Conservation (phyloP, 2,329 filamentous ascomycete species). For the Xylaria sp. region DNA sequence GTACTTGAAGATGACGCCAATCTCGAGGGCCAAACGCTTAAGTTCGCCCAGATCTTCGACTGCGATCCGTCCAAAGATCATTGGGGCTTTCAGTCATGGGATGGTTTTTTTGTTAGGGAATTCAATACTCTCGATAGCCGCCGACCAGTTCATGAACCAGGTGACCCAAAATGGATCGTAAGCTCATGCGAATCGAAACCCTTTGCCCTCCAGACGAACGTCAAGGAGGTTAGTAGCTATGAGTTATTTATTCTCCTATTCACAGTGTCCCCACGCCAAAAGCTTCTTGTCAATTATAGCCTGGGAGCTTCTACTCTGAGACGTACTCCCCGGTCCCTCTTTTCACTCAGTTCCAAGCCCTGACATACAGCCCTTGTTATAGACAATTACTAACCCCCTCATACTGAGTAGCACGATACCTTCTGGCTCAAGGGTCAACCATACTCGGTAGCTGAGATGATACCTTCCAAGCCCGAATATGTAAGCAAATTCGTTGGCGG, state of each 20-base stretch:
- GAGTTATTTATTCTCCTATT: too few relatives aligned
- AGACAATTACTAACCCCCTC: too few relatives aligned
- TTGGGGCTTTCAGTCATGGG: conserved; percentile 10
- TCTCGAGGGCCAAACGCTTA: conserved; percentile 3
- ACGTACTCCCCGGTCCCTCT: too few relatives aligned
- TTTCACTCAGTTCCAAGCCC: too few relatives aligned
- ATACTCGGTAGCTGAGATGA: conserved; percentile 21
- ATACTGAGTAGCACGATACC: conserved; percentile 17
- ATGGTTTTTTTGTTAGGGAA: conserved; percentile 9
- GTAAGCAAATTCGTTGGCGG: conserved; percentile 16
- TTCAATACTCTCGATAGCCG: neutral
- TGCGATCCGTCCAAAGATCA: conserved; percentile 3
- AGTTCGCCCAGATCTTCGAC: conserved; percentile 2
- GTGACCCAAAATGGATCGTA: conserved; percentile 15
- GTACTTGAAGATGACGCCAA: conserved; percentile 6
- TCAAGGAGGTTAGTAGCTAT: too few relatives aligned
- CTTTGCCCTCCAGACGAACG: conserved; percentile 19
- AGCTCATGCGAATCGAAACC: conserved; percentile 23
- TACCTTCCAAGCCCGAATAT: conserved; percentile 9
- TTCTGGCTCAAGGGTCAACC: conserved; percentile 21
- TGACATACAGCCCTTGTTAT: too few relatives aligned
- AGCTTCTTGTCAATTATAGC: too few relatives aligned
- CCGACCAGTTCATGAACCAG: conserved; percentile 4
- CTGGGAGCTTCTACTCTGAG: too few relatives aligned
- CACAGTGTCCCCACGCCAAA: too few relatives aligned